Evolutionary conservation across 208 protist genomes (phyloP).

Genomic region (Acanthamoeba triangularis): DNA sequence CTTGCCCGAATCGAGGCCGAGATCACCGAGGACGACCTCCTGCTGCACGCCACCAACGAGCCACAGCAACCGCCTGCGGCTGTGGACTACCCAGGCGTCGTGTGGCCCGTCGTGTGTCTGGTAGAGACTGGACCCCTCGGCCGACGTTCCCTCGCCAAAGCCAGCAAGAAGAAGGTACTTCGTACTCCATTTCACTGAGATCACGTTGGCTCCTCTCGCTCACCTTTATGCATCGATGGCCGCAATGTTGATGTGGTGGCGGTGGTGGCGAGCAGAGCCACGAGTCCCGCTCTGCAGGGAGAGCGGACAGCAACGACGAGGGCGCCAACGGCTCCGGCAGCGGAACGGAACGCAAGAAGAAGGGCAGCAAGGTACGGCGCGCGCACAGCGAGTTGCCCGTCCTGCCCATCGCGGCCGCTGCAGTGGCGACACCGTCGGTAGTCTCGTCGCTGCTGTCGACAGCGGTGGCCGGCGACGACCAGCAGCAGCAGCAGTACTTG

Average conservation of each 20-base stretch:
- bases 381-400: constrained; percentile 21
- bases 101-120: constrained; percentile 13
- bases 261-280: neutral
- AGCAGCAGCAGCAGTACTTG: neutral
- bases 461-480: neutral
- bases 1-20: neutral
- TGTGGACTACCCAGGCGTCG: neutral
- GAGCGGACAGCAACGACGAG: neutral
- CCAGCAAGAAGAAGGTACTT: constrained; percentile 52
- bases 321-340: neutral
- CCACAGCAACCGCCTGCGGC: neutral
- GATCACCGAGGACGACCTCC: neutral
- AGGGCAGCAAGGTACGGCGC: constrained; percentile 21
- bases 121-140: neutral
- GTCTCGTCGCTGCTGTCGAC: neutral
- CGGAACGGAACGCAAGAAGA: neutral
- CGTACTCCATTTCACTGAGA: neutral
- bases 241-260: too few relatives aligned
- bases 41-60: neutral
- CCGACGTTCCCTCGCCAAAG: neutral
- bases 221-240: too few relatives aligned
- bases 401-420: neutral
- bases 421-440: neutral
- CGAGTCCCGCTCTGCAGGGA: neutral
- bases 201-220: neutral